phyloP scores from a whole-genome alignment of 2,329 filamentous ascomycete species.

The Sordariomycetes sp. region DNA sequence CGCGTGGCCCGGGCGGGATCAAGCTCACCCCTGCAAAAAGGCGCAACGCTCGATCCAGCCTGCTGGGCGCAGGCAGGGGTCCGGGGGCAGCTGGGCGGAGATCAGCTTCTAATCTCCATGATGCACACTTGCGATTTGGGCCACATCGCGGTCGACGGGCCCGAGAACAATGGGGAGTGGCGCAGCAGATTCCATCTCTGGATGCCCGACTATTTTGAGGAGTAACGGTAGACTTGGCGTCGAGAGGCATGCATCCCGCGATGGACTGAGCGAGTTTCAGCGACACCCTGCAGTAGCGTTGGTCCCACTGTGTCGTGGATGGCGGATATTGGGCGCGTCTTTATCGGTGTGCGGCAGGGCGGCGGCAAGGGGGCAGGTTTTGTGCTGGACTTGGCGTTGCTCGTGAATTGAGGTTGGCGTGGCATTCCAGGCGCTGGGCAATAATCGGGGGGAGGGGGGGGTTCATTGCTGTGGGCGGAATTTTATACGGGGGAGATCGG shows the following conservation, averaged over 20 bases:
- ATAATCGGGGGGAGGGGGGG: too few species aligned
- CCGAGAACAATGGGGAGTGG: too few species aligned
- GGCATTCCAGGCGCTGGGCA: not conserved
- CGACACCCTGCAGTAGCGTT: not conserved
- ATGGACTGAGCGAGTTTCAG: not conserved
- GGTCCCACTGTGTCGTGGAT: not conserved
- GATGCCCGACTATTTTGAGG: too few species aligned
- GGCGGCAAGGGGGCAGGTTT: not conserved
- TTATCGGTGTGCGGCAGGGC: not conserved
- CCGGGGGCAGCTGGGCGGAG: not conserved
- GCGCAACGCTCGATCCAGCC: constrained; percentile 3
- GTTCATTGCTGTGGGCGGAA: too few species aligned
- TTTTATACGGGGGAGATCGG: too few species aligned
- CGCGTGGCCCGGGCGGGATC: too few species aligned
- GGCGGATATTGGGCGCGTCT: not conserved
- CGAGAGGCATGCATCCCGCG: not conserved
- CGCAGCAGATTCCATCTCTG: too few species aligned
- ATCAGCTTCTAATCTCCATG: not conserved
- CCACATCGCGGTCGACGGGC: too few species aligned
- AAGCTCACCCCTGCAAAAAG: not conserved
- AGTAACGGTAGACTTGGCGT: too few species aligned
- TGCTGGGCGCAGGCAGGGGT: constrained; percentile 1
- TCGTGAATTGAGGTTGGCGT: not conserved
- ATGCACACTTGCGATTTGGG: too few species aligned
- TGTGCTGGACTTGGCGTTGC: not conserved